Conservation (phyloP, 2,329 filamentous ascomycete species). For the Paracamarosporium sp. region DNA sequence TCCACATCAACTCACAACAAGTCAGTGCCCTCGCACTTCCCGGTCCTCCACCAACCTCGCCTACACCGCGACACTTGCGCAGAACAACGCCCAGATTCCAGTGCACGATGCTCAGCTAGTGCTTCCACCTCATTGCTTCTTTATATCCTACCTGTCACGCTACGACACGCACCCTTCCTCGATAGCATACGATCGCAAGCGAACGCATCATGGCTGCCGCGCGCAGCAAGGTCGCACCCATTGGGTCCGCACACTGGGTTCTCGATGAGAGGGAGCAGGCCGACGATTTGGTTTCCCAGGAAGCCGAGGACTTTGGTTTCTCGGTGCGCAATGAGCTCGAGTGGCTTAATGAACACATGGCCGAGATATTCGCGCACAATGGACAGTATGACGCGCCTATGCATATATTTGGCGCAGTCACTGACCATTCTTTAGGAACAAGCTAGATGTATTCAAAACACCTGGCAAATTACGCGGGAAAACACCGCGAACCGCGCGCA, state of each 20-base stretch:
- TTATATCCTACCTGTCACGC: constrained; percentile 19
- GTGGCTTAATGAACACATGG: constrained; percentile 99
- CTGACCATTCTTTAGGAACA: constrained; percentile 67
- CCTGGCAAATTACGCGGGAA: constrained; percentile 83
- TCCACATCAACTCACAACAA: constrained; percentile 17
- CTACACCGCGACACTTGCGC: constrained; percentile 6
- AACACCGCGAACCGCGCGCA: constrained; percentile 75
- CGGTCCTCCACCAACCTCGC: neutral
- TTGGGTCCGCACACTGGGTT: constrained; percentile 87
- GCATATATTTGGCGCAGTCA: constrained; percentile 3
- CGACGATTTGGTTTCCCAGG: constrained; percentile 75
- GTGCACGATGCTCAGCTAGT: constrained; percentile 21
- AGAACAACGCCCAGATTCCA: constrained; percentile 6
- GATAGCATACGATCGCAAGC: constrained; percentile 10
- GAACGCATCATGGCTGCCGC: constrained; percentile 35
- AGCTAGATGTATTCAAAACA: constrained; percentile 95
- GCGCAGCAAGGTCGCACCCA: constrained; percentile 55
- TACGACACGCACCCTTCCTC: constrained; percentile 31
- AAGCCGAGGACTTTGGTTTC: constrained; percentile 92
- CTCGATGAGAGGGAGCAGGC: constrained; percentile 82
- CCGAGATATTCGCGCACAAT: constrained; percentile 85
- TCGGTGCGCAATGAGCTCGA: constrained; percentile 93
- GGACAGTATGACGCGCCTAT: constrained; percentile 71
- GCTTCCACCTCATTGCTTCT: neutral
- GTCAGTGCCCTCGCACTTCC: constrained; percentile 15